A percentile compares a stretch with the other conserved stretches of the same genome.
Evolutionary conservation across 2,329 filamentous ascomycete species (phyloP).

Genomic region (Penicillium sp.): DNA sequence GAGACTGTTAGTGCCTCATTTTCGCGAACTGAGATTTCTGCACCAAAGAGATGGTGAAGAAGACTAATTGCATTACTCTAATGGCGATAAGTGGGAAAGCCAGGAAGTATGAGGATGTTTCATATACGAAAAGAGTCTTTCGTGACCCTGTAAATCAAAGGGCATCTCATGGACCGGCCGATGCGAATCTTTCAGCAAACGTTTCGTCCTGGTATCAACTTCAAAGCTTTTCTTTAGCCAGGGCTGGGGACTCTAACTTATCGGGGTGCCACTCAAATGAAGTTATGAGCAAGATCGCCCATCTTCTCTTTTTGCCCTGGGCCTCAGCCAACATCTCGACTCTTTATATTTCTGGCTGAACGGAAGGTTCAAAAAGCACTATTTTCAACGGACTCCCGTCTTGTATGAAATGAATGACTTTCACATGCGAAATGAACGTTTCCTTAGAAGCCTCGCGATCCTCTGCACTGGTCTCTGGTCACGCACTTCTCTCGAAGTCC

Average conservation of each 20-base stretch:
- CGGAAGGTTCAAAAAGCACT: too few relatives aligned
- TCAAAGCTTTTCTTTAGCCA: not conserved
- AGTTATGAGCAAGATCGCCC: not conserved
- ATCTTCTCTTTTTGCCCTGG: not conserved
- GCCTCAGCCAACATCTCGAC: not conserved
- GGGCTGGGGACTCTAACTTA: not conserved
- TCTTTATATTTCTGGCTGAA: not conserved
- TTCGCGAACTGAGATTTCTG: conserved; percentile 50
- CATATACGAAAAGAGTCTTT: not conserved
- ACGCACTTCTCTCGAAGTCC: not conserved
- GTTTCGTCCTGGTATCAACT: not conserved
- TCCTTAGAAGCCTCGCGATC: not conserved
- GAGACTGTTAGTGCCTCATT: conserved; percentile 53
- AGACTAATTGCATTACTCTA: not conserved
- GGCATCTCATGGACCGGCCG: not conserved
- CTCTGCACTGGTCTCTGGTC: not conserved
- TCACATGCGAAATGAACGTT: too few relatives aligned
- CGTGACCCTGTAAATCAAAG: not conserved
- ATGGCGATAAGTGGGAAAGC: not conserved
- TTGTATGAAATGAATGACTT: not conserved
- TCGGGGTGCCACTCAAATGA: not conserved
- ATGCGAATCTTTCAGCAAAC: not conserved
- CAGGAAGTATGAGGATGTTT: not conserved
- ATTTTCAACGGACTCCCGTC: too few relatives aligned
- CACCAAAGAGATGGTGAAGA: conserved; percentile 49